Percentiles rank a stretch among this genome's conserved stretches.
Evolutionary conservation across 768 basidiomycete species (phyloP).

Genomic region (Cytidiella melzeri): DNA sequence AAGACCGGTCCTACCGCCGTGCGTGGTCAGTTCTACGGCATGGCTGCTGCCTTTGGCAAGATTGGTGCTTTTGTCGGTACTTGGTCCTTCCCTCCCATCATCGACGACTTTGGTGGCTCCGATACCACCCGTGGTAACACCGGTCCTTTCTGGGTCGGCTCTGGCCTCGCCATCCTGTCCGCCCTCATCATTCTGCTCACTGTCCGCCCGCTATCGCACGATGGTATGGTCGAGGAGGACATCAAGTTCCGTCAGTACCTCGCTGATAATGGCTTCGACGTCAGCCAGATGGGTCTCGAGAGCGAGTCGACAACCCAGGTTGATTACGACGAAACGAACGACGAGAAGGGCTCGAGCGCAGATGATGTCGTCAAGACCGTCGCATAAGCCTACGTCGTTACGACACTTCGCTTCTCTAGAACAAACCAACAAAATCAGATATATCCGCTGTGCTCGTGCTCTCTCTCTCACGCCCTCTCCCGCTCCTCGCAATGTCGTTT

Average conservation of each 20-base stretch:
- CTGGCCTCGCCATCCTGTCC: slow-evolving; percentile 74
- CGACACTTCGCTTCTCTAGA: too few relatives aligned
- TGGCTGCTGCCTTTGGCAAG: slow-evolving; percentile 84
- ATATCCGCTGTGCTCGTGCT: too few relatives aligned
- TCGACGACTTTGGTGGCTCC: slow-evolving; percentile 64
- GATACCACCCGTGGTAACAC: slow-evolving; percentile 63
- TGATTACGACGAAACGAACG: neutral
- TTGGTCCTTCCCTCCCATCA: slow-evolving; percentile 68
- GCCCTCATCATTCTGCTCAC: slow-evolving; percentile 69
- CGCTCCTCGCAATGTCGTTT: too few relatives aligned
- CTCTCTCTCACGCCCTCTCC: too few relatives aligned
- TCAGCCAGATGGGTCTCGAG: slow-evolving; percentile 58
- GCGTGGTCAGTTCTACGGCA: slow-evolving; percentile 81
- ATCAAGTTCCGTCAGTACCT: slow-evolving; percentile 80
- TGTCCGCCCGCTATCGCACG: slow-evolving; percentile 65
- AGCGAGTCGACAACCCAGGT: slow-evolving; percentile 2
- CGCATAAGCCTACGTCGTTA: too few relatives aligned
- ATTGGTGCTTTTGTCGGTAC: slow-evolving; percentile 79
- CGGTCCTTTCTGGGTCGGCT: slow-evolving; percentile 86
- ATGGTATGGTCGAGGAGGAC: slow-evolving; percentile 80
- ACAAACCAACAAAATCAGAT: too few relatives aligned
- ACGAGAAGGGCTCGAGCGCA: slow-evolving; percentile 4
- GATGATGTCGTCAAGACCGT: slow-evolving; percentile 6
- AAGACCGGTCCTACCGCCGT: slow-evolving; percentile 84
- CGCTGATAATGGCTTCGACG: slow-evolving; percentile 73